A percentile compares a stretch with the other conserved stretches of the same genome.
These are phyloP conservation scores for Astragalus membranaceus DNA, from an alignment of 306 rosid genomes.

Conservation along the genomic window DNA sequence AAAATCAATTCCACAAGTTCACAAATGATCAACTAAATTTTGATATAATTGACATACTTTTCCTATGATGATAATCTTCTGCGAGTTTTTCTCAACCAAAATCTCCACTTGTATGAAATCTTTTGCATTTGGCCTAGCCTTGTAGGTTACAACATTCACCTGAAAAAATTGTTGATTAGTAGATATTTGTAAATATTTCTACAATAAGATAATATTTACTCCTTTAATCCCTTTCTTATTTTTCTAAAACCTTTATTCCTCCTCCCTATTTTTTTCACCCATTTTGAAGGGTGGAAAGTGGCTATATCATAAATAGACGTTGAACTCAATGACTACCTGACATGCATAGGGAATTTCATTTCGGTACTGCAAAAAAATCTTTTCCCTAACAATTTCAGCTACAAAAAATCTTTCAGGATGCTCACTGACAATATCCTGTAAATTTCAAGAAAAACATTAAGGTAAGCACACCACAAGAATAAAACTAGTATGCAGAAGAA, in stretches of 20 bases:
- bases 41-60: constrained; percentile 41
- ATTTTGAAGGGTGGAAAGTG: not conserved
- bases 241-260: not conserved
- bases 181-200: not conserved
- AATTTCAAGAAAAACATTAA: constrained; percentile 24
- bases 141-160: constrained; percentile 92
- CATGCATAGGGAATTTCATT: constrained; percentile 90
- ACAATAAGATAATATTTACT: not conserved
- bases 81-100: constrained; percentile 80
- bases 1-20: not conserved
- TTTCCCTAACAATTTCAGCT: constrained; percentile 86
- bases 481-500: not conserved
- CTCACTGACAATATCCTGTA: constrained; percentile 89
- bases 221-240: not conserved
- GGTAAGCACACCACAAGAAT: constrained; percentile 3
- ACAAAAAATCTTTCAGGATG: constrained; percentile 97
- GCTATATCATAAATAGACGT: constrained; percentile 8
- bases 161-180: constrained; percentile 23
- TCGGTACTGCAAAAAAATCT: constrained; percentile 90
- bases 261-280: too few species aligned
- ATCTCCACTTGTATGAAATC: constrained; percentile 89
- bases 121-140: constrained; percentile 78
- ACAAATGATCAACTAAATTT: not conserved
- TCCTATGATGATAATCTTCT: constrained; percentile 82
- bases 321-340: constrained; percentile 52